These are phyloP conservation scores for Dalbergia cultrata DNA, from an alignment of 306 rosid species.

Conservation along the genomic window DNA sequence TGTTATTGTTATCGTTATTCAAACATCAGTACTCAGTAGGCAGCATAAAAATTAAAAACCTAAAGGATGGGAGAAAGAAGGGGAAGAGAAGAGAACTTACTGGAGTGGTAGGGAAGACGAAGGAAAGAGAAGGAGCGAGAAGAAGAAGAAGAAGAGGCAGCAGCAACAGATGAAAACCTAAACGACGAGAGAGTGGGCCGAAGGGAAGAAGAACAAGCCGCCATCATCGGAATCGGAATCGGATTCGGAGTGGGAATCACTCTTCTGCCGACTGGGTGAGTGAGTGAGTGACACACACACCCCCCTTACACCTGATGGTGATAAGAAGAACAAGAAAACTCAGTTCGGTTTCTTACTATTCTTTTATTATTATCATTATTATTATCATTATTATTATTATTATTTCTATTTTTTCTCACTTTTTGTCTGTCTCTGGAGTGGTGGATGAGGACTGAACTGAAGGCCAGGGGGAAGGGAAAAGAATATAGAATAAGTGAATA, in stretches of 20 bases:
- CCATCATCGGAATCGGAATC: neutral
- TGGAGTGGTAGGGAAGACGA: conserved; percentile 53
- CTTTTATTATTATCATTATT: too few relatives aligned
- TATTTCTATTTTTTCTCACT: too few relatives aligned
- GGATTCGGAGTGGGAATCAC: conserved; percentile 46
- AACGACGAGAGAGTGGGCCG: conserved; percentile 81
- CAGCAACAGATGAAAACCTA: conserved; percentile 49
- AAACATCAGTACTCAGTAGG: neutral
- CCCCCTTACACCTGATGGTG: neutral
- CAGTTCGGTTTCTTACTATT: too few relatives aligned
- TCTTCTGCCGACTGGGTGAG: neutral
- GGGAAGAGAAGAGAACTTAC: conserved; percentile 41
- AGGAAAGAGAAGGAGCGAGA: conserved; percentile 62
- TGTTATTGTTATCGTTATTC: neutral
- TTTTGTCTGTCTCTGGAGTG: too few relatives aligned
- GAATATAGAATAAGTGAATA: too few relatives aligned
- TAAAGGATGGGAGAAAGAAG: too few relatives aligned
- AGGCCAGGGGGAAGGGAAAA: too few relatives aligned
- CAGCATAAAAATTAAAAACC: neutral
- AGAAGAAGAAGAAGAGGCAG: conserved; percentile 20
- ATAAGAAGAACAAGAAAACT: neutral
- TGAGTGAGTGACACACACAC: neutral
- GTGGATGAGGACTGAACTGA: too few relatives aligned
- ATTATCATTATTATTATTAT: too few relatives aligned
- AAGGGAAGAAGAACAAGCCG: conserved; percentile 83